Percentiles rank a stretch among this genome's conserved stretches.
Evolutionary conservation across 768 basidiomycete genomes (phyloP).

Genomic region (Agaricus subrufescens): DNA sequence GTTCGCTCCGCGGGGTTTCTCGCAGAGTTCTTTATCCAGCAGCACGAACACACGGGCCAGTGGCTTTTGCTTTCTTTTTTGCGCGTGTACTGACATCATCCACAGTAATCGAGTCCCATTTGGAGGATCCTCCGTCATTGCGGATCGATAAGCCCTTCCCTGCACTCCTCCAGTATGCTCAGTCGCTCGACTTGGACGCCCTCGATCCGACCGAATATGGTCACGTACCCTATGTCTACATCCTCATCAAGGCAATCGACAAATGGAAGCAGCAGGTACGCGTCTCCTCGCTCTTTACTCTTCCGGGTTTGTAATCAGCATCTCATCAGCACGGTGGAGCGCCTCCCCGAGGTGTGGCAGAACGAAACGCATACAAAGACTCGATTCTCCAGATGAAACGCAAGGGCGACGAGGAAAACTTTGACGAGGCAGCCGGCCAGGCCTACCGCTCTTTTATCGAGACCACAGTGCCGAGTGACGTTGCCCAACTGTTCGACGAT

Average conservation of each 20-base stretch:
- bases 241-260: slow-evolving; percentile 79
- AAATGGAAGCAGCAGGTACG: slow-evolving; percentile 74
- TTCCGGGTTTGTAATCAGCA: background rate
- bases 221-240: slow-evolving; percentile 87
- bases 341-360: slow-evolving; percentile 51
- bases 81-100: background rate
- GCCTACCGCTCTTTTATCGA: slow-evolving; percentile 76
- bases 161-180: slow-evolving; percentile 67
- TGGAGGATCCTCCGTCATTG: slow-evolving; percentile 68
- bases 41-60: slow-evolving; percentile 82
- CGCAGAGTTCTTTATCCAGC: slow-evolving; percentile 85
- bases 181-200: slow-evolving; percentile 62
- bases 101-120: slow-evolving; percentile 84
- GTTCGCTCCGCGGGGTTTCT: slow-evolving; percentile 88
- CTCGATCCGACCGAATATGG: slow-evolving; percentile 89
- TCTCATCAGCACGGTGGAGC: slow-evolving; percentile 57
- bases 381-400: slow-evolving; percentile 55
- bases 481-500: slow-evolving; percentile 59
- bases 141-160: slow-evolving; percentile 91
- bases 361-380: slow-evolving; percentile 78
- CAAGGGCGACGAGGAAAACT: slow-evolving; percentile 93
- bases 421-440: slow-evolving; percentile 89
- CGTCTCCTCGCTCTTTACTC: slow-evolving; percentile 16
- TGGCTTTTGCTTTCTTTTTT: slow-evolving; percentile 1
- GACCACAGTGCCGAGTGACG: slow-evolving; percentile 61